Evolutionary conservation across 1,284 basidiomycete genomes (phyloP).

Genomic region (Sphagnurus paluster): DNA sequence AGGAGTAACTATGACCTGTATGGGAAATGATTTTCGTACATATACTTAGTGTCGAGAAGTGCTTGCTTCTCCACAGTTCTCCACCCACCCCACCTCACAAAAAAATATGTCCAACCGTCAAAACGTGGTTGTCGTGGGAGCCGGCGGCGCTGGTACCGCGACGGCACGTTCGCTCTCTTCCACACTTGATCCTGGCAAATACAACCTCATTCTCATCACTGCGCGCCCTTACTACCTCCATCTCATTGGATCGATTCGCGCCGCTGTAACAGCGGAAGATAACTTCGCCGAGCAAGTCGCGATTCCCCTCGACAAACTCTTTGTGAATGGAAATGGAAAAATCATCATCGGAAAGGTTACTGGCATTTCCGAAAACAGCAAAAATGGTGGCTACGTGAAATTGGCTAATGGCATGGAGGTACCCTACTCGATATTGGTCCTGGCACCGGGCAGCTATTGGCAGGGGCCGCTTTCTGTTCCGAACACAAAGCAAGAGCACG

Average conservation of each 20-base stretch:
- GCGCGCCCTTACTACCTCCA: slow-evolving; percentile 36
- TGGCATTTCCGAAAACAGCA: slow-evolving; percentile 39
- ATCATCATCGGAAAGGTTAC: slow-evolving; percentile 44
- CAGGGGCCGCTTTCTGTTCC: slow-evolving; percentile 35
- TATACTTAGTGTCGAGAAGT: no score
- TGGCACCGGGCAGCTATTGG: slow-evolving; percentile 16
- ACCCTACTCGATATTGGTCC: slow-evolving; percentile 9
- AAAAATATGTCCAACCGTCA: slow-evolving; percentile 8
- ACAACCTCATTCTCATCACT: slow-evolving; percentile 41
- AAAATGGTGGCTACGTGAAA: slow-evolving; percentile 33
- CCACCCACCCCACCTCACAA: slow-evolving; percentile 31
- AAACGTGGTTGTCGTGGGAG: slow-evolving; percentile 44
- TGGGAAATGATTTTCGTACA: no score
- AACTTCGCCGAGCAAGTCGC: slow-evolving; percentile 37
- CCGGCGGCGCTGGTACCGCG: slow-evolving; percentile 33
- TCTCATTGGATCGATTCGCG: slow-evolving; percentile 29
- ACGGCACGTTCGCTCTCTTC: slow-evolving; percentile 32
- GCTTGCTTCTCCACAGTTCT: no score
- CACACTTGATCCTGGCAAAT: slow-evolving; percentile 33
- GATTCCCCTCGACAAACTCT: slow-evolving; percentile 47
- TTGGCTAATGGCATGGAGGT: slow-evolving; percentile 46
- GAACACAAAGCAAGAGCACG: slow-evolving; percentile 32
- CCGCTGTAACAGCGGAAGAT: slow-evolving; percentile 26
- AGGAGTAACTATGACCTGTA: no score
- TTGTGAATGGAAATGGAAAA: slow-evolving; percentile 44